Base-by-base conservation (phyloP, 2,329 filamentous ascomycete genomes). In the Stagonosporopsis chrysanthemi region DNA sequence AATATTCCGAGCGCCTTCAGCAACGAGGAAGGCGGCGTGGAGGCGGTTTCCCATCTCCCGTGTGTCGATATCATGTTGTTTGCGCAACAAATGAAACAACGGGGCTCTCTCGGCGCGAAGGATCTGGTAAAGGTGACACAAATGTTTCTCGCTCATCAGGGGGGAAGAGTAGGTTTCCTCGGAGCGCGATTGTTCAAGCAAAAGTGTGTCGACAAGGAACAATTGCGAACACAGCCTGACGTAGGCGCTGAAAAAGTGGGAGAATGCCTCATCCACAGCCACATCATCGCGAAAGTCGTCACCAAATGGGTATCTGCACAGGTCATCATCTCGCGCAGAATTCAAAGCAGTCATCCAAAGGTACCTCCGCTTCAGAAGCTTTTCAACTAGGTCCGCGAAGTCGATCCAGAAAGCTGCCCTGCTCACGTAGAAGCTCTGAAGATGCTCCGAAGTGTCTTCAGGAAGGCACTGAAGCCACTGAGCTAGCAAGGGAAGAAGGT, bases 381-480 rank as follows among this genome's bases (percentile, higher is more conserved):
- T 72, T 47, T 64, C 60, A 29, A 73, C 65, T 29, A 76, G 50
- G 24, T 46, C 44, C 19, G 65, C 63, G 11, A 76, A 66, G 15
- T 75, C 71, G n/a, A 73, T 69, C 75, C 75, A 77, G 48, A 76
- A 75, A 1, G 43, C n/a, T 7, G 55, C 48, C 52, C 69, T 70
- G 49, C 65, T 60, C n/a, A 65, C 36, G 44, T 69, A 77, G 56
- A 71, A 71, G 43, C 46, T 56, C 6, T 61, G 55, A 22, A 67
- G 56, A 15, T 68, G 58, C 5, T 47, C 39, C 2, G 64, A 59
- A n/a, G 58, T 64, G 8, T 67, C 62, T 7, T 67, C 62, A 42
- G 72, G 72, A 19, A 74, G 51, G 19, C 56, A 52, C 7, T 62
- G 45, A n/a, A 76, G 68, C 73, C 73, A 76, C 28, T 55, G 39